Percentiles rank a stretch among this genome's conserved stretches.
Conservation (phyloP, 768 basidiomycete species). For the Crassisporium funariophilum region DNA sequence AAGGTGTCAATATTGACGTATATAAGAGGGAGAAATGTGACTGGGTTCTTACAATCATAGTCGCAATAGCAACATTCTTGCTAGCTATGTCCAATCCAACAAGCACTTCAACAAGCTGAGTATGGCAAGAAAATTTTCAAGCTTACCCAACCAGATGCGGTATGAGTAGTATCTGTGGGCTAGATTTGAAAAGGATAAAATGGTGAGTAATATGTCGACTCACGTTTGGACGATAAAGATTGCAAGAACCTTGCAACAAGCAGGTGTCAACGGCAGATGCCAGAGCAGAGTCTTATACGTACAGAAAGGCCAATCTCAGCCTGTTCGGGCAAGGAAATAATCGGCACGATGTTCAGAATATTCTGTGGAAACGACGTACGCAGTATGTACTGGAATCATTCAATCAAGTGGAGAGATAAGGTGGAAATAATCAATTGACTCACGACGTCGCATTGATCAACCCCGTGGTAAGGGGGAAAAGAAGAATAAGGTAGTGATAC, state of each 20-base stretch:
- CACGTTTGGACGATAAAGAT: conserved; percentile 26
- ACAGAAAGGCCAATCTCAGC: conserved; percentile 21
- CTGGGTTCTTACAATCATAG: conserved; percentile 12
- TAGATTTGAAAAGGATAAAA: not conserved
- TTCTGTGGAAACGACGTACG: conserved; percentile 8
- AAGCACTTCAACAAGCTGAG: not conserved
- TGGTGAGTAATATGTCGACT: conserved; percentile 1
- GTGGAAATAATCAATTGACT: conserved; percentile 2
- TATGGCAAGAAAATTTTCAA: not conserved
- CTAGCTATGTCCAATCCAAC: conserved; percentile 7
- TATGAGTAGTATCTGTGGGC: conserved; percentile 17
- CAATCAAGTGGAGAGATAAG: not conserved
- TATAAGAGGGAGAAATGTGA: not conserved
- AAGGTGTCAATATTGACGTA: not conserved
- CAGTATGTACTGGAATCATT: conserved; percentile 13
- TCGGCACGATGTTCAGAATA: not conserved
- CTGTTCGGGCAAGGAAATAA: conserved; percentile 7
- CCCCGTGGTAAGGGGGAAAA: conserved; percentile 24
- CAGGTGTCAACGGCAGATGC: not conserved
- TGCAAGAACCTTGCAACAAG: conserved; percentile 15
- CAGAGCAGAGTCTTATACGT: not conserved
- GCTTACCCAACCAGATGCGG: conserved; percentile 21
- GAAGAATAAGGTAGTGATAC: conserved; percentile 25
- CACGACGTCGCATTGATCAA: conserved; percentile 22
- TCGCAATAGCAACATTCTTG: conserved; percentile 12